Evolutionary conservation across 1,284 basidiomycete genomes (phyloP), one percentile per base, ranked within the genome.

Genomic region (Trametes versicolor): DNA sequence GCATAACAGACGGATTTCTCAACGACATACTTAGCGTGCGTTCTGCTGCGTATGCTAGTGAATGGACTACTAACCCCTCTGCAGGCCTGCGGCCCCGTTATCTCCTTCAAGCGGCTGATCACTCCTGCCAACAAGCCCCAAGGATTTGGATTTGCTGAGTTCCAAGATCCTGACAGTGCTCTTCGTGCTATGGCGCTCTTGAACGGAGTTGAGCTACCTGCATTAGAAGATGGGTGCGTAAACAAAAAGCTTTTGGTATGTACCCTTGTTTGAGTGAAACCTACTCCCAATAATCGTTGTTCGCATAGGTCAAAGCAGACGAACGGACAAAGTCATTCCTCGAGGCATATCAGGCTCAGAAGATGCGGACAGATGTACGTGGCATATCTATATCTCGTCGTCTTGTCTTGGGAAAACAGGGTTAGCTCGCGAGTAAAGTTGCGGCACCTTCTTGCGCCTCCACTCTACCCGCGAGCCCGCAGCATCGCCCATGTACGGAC

Each of bases 141-240:
- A 80, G 95, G 95, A 2, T 98, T 98, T 74, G 97, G 95, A 3
- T 99, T 98, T 76, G 96, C 95, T 43, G 92, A 95, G 74, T 98
- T 88, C 73, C 93, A 96, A 74, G 94, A 95, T 63, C 93, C 96
- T 21, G 94, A 96, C 74, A 89, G 92, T 67, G 95, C 96, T 5
- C 78, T 96, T 67, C 85, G 95, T 65, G 94, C 94, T 53, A 82
- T 97, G 69, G 79, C 86, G 23, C 83, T 97, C 62, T 81, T 98
- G 69, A 95, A 97, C 75, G 88, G 88, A 21, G 84, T 95, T 54
- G 94, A 98, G 75, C 79, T 99, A 51, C 95, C 95, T 1, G 93
- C 94, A 57, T 79, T 96, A 68, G 93, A 95, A 74, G 91, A 95
- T 69, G 90, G 92, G 0, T 92, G 89, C 68, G 89, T 90, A 5